These are phyloP conservation scores for Daldinia sp. DNA, from an alignment of 2,329 filamentous ascomycete genomes.

Conservation along the genomic window DNA sequence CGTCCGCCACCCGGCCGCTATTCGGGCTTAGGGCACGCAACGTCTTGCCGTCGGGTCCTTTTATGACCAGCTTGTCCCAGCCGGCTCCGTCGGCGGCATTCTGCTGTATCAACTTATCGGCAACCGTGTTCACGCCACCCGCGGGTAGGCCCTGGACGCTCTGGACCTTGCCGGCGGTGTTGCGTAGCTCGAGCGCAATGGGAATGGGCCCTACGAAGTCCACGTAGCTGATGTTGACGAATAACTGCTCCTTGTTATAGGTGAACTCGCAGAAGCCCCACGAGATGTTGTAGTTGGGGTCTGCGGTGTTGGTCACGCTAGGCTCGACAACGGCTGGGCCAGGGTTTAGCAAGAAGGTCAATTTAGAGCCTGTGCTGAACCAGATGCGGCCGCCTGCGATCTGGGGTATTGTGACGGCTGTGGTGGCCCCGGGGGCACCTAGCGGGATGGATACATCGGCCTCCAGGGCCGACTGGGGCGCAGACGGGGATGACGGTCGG, in stretches of 20 bases:
- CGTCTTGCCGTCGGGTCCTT: slow-evolving; percentile 54
- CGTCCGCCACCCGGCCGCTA: slow-evolving; percentile 59
- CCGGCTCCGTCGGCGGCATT: slow-evolving; percentile 60
- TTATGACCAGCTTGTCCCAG: slow-evolving; percentile 66
- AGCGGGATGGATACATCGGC: slow-evolving; percentile 73
- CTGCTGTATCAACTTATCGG: slow-evolving; percentile 60
- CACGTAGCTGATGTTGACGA: slow-evolving; percentile 78
- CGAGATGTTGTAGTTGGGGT: slow-evolving; percentile 70
- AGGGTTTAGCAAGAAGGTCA: slow-evolving; percentile 78
- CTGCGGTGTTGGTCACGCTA: slow-evolving; percentile 73
- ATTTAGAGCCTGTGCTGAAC: slow-evolving; percentile 69
- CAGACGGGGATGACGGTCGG: slow-evolving; percentile 70
- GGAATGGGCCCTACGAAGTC: slow-evolving; percentile 77
- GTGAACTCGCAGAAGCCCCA: slow-evolving; percentile 80
- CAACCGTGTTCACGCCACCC: slow-evolving; percentile 61
- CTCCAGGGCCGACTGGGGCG: slow-evolving; percentile 63
- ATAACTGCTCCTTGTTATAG: slow-evolving; percentile 71
- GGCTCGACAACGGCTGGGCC: slow-evolving; percentile 81
- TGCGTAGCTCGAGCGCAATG: slow-evolving; percentile 67
- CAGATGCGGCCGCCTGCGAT: slow-evolving; percentile 79
- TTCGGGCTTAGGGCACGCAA: slow-evolving; percentile 68
- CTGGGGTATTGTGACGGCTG: slow-evolving; percentile 74
- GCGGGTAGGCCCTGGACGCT: slow-evolving; percentile 63
- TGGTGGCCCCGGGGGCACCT: slow-evolving; percentile 70
- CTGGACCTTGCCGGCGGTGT: slow-evolving; percentile 58